Evolutionary conservation across 768 basidiomycete genomes (phyloP), one percentile per base, ranked within the genome.

Genomic region (Russula ochroleuca): DNA sequence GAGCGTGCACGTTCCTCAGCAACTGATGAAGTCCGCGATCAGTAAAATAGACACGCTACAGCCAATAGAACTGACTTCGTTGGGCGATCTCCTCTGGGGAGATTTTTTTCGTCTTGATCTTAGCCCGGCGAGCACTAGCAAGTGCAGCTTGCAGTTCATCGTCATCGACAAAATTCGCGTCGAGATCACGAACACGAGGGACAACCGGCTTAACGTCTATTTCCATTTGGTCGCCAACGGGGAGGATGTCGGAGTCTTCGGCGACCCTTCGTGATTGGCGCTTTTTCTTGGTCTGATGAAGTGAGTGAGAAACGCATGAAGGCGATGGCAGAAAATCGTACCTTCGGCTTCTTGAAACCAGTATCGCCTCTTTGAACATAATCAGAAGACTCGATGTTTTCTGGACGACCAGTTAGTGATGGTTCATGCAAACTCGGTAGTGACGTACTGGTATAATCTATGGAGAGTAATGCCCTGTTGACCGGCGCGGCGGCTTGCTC

Each of bases 291-390:
- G 87, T 92, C 92, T 95, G 38, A 15, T 70, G 9, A 45, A 48
- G 54, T 28, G 28, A 51, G 43, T 47, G 57, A 41, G 57, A 37
- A 52, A 17, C 55, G 3, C 41, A 19, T 5, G 1, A n/a, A 51
- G 40, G 19, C 41, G 33, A 41, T 17, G 41, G 57, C 3, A 8
- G 56, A 15, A 50, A 52, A 25, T 66, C 77, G 50, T 61, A 87
- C 92, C 81, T 94, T 98, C 4, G 85, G 85, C 73, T 96, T 98
- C 79, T 97, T 98, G 77, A 98, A 98, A 3, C 93, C 94, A 23
- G 86, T 78, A 65, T 98, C 95, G 2, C 92, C 94, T 72, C 93
- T 94, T 74, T 92, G 84, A 8, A 92, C 73, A 69, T 98, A 98
- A 73, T 98, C 97, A n/a, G 82, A 78, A 2, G 82, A 83, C 68